phyloP scores from a whole-genome alignment of 345 rosid genomes.

The Citrus glauca region DNA sequence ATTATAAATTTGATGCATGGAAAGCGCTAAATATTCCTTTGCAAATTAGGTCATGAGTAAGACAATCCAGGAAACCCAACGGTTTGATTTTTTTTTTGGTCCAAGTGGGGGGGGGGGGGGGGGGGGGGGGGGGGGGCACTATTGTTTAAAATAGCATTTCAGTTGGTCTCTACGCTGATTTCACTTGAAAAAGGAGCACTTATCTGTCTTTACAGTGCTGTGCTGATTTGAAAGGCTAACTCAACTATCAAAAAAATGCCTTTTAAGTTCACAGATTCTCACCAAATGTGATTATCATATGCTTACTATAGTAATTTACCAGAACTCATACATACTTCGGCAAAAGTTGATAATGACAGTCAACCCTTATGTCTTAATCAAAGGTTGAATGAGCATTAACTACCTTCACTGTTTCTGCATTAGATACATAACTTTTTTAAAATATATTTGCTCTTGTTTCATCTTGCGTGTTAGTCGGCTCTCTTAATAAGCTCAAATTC shows the following conservation, averaged over 20 bases:
- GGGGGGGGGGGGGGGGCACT: background rate
- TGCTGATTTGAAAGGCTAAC: conserved; percentile 23
- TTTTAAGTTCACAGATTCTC: background rate
- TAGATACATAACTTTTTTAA: background rate
- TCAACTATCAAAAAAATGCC: conserved; percentile 15
- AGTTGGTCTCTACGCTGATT: background rate
- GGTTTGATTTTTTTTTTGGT: background rate
- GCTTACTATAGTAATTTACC: background rate
- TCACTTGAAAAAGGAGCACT: conserved; percentile 14
- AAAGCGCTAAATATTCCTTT: background rate
- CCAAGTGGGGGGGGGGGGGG: background rate
- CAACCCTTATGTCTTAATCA: background rate
- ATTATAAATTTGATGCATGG: background rate
- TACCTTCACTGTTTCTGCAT: background rate
- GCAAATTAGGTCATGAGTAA: conserved; percentile 27
- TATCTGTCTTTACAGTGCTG: conserved; percentile 20
- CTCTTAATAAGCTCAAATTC: background rate
- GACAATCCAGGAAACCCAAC: background rate
- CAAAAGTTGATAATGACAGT: conserved; percentile 4
- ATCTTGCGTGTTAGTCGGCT: background rate
- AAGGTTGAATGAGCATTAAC: background rate
- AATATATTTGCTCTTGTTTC: background rate
- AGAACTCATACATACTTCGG: background rate
- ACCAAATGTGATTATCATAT: background rate
- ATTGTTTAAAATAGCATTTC: background rate